phyloP scores from a whole-genome alignment of 148 eudicot species.

The Vaccinium corymbosum region DNA sequence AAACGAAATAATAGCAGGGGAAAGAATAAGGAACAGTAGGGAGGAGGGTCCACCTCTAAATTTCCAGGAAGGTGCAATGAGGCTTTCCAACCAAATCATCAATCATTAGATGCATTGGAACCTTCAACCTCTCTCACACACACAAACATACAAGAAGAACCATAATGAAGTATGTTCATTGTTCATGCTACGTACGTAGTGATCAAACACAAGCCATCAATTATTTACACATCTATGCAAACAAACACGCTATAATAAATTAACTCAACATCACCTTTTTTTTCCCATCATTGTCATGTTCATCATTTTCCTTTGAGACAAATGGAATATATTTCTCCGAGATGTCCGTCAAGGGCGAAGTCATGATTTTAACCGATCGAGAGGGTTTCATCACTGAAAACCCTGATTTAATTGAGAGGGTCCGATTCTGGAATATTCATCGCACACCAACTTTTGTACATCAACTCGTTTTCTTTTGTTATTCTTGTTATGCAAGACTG shows the following conservation, averaged over 20 bases:
- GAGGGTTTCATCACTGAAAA: too few species aligned
- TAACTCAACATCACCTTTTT: not conserved
- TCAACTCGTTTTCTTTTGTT: too few species aligned
- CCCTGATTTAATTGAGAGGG: too few species aligned
- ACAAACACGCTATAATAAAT: not conserved
- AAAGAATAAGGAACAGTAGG: not conserved
- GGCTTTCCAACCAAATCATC: conserved; percentile 1
- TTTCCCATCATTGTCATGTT: too few species aligned
- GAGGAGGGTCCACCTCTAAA: conserved; percentile 9
- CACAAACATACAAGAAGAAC: too few species aligned
- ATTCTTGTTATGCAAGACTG: too few species aligned
- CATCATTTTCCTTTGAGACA: not conserved
- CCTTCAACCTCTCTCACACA: not conserved
- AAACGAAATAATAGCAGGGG: not conserved
- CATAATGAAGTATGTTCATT: not conserved
- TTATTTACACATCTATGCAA: not conserved
- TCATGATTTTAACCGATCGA: too few species aligned
- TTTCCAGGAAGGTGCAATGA: conserved; percentile 17
- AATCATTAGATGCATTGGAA: not conserved
- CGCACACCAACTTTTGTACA: too few species aligned
- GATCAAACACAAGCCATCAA: not conserved
- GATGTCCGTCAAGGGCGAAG: not conserved
- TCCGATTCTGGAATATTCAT: too few species aligned
- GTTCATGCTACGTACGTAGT: not conserved
- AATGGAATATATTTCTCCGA: not conserved